Base-by-base conservation (phyloP, 2,329 filamentous ascomycete species). In the Teratosphaeria gauchensis region DNA sequence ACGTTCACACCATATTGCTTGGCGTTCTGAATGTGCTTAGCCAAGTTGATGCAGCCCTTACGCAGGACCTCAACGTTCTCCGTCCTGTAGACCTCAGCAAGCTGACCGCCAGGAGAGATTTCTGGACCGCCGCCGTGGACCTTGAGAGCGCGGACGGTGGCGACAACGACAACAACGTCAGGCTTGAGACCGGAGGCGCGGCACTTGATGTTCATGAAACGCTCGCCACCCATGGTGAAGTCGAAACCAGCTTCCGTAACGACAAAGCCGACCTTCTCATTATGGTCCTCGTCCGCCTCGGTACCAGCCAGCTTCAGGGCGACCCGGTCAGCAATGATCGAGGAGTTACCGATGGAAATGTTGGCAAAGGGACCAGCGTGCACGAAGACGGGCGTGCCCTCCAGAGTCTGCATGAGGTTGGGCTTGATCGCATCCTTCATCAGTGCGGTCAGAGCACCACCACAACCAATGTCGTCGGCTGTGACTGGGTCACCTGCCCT, bases 151-250 rank as follows among this genome's bases (percentile, higher is more conserved):
- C 94, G 88, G 53, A 99, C 89, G 2, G 94, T 99, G 28, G 94
- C 92, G 42, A 99, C 94, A 60, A 99, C 86, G 52, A 99, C 90
- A 6, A 96, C 92, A 1, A 91, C 90, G 70, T 99, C 94, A 1
- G 94, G 94, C 2, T 90, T 84, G 53, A 99, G 86, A 28, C 92
- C 92, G 5, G 92, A 96, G 9, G 91, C 89, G 61, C 94, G 88
- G 78, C 94, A 97, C 82, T 99, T 99, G 81, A 99, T 97, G 80
- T 99, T 97, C 85, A 99, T 97, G 82, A 99, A 99, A 56, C 94
- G 88, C 82, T 99, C 94, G 63, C 94, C 94, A 64, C 94, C 94
- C 94, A 99, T 99, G 69, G 94, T 97, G 78, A 99, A 99, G 76
- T 99, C 94, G 74, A 99, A 99, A 9, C 94, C 94, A 56, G 94